These are phyloP conservation scores for Mortierella sp. DNA, from an alignment of 371 early-diverging fungal species.

Conservation along the genomic window DNA sequence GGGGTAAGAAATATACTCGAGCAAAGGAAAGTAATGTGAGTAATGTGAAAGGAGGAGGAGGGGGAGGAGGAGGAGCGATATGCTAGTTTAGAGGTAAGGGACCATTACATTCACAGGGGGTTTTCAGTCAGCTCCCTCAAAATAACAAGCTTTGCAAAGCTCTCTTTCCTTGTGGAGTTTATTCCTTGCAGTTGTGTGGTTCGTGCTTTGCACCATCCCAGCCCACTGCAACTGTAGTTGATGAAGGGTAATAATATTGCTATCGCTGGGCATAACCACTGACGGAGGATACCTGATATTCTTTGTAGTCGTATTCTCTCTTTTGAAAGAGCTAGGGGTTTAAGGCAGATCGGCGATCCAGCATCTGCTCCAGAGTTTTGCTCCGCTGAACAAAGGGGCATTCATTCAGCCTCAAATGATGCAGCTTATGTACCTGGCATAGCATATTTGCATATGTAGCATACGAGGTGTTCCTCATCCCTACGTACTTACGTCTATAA, in stretches of 20 bases:
- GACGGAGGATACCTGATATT: no score
- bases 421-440: no score
- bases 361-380: no score
- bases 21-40: background rate
- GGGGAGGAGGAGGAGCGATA: background rate
- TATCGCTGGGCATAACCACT: background rate
- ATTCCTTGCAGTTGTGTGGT: background rate
- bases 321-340: no score
- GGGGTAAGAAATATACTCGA: background rate
- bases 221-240: background rate
- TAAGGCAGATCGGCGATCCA: no score
- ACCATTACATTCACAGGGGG: slow-evolving; percentile 2
- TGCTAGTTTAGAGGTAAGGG: background rate
- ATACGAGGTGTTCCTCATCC: no score
- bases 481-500: no score
- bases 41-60: background rate
- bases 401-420: no score
- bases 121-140: background rate
- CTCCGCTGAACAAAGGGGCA: no score
- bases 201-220: background rate
- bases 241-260: background rate
- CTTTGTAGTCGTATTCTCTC: no score
- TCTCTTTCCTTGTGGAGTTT: background rate
- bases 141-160: background rate
- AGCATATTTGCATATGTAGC: no score